phyloP scores from a whole-genome alignment of 257 asterid species.

The Ilex asprella region DNA sequence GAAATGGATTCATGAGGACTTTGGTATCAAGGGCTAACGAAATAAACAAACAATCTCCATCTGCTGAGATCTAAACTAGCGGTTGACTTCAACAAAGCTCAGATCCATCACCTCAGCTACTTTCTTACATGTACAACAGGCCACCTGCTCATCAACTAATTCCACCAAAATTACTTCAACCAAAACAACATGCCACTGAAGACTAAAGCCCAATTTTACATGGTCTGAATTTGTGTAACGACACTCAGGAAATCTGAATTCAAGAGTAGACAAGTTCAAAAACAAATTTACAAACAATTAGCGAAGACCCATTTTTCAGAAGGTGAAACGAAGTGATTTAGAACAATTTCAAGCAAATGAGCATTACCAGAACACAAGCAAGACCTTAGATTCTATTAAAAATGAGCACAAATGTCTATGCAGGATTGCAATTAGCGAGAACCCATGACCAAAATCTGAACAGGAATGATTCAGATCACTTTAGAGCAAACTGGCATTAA shows the following conservation, averaged over 20 bases:
- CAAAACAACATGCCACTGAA: conserved; percentile 10
- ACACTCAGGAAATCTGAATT: conserved; percentile 5
- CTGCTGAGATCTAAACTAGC: conserved; percentile 23
- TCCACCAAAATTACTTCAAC: conserved; percentile 12
- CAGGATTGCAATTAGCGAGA: conserved; percentile 25
- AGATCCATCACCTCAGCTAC: conserved; percentile 36
- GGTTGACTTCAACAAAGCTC: conserved; percentile 27
- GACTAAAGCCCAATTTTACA: conserved; percentile 22
- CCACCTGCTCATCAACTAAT: conserved; percentile 18
- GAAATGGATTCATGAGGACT: conserved; percentile 24
- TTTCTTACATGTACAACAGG: conserved; percentile 26
- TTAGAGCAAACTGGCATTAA: conserved; percentile 27
- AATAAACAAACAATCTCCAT: conserved; percentile 7
- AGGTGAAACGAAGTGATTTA: background rate
- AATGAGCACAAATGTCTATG: background rate
- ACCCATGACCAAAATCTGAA: conserved; percentile 27
- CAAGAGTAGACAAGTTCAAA: conserved; percentile 10
- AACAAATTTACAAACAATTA: conserved; percentile 17
- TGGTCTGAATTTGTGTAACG: conserved; percentile 10
- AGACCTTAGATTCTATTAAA: background rate
- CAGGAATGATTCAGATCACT: conserved; percentile 14
- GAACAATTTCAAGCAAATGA: background rate
- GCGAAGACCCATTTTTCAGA: conserved; percentile 32
- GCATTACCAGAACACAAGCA: conserved; percentile 1
- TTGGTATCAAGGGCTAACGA: conserved; percentile 14